Conservation (phyloP, 2,329 filamentous ascomycete genomes). For the Nigrospora osmanthi region DNA sequence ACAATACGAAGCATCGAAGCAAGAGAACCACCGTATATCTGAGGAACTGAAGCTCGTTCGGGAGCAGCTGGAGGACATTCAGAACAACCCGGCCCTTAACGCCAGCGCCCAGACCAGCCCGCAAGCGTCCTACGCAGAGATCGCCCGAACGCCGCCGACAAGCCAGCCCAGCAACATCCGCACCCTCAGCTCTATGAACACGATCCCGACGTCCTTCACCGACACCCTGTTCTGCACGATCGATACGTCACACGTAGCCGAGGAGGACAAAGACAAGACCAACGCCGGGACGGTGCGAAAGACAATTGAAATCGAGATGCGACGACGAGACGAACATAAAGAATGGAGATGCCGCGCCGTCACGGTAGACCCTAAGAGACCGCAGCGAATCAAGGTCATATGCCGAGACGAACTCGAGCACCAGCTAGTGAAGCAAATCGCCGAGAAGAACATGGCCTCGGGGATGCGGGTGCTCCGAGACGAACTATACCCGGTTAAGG, state of each 20-base stretch:
- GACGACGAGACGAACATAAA: not conserved
- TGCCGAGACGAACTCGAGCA: slow-evolving; percentile 13
- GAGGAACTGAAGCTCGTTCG: too few species aligned
- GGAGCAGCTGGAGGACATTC: too few species aligned
- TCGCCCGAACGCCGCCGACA: too few species aligned
- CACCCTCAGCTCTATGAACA: not conserved
- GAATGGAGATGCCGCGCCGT: not conserved
- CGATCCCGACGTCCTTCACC: not conserved
- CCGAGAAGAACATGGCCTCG: slow-evolving; percentile 5
- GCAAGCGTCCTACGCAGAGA: not conserved
- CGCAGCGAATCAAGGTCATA: slow-evolving; percentile 2
- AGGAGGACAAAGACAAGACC: not conserved
- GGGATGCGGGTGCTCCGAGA: slow-evolving; percentile 11
- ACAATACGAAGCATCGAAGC: not conserved
- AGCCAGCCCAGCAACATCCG: not conserved
- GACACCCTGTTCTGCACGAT: not conserved
- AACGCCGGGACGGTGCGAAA: not conserved
- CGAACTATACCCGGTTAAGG: slow-evolving; percentile 15
- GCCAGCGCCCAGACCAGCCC: not conserved
- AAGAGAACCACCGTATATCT: too few species aligned
- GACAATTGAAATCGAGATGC: not conserved
- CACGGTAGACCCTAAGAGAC: not conserved
- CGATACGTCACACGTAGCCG: not conserved
- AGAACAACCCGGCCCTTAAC: too few species aligned
- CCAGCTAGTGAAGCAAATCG: slow-evolving; percentile 9